Evolutionary conservation across 345 rosid species (phyloP), one percentile per base, ranked within the genome.

Genomic region (Jatropha curcas): DNA sequence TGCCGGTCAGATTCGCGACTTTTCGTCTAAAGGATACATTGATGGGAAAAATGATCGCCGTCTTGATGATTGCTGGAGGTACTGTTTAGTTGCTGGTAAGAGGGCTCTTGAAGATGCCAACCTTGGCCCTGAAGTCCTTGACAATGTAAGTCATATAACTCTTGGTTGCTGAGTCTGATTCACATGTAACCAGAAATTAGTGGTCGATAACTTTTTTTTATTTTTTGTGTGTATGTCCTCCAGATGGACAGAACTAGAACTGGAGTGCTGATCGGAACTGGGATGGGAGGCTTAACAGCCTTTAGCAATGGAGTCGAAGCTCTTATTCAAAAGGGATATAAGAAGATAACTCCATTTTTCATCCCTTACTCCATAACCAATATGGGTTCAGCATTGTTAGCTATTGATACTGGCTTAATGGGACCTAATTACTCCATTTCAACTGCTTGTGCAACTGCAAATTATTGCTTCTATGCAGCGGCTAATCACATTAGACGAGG

Each of bases 381-480:
- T 62, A 88, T 88, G 89, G 90, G 92, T 25, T 86, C 90, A 25
- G 90, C 88, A 53, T 80, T 86, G 74, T 52, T 88, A 56, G 92
- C 90, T n/a, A 88, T 88, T 4, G 90, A 86, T 51, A 84, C 89
- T 0, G 90, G 89, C 51, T 76, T 86, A 22, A 90, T 85, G 88
- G 92, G 94, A 16, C 92, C 90, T 0, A 90, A 86, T 71, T 88
- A 86, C 86, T 88, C 88, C 30, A 86, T 89, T 71, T 87, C 94
- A 13, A 79, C 90, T 3, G 88, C 89, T 73, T 88, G 89, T 16
- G 89, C 94, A 10, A 88, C 88, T 51, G 89, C 90, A 14, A 90
- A 88, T 60, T 84, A 81, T 67, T 86, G 90, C 85, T 80, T 90
- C 79, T 84, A 75, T 41, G 79, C 87, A 0, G 89, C 89, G 7